Evolutionary conservation across 1,139 yeast species (phyloP).

Genomic region (Kodamaea fungicola): DNA sequence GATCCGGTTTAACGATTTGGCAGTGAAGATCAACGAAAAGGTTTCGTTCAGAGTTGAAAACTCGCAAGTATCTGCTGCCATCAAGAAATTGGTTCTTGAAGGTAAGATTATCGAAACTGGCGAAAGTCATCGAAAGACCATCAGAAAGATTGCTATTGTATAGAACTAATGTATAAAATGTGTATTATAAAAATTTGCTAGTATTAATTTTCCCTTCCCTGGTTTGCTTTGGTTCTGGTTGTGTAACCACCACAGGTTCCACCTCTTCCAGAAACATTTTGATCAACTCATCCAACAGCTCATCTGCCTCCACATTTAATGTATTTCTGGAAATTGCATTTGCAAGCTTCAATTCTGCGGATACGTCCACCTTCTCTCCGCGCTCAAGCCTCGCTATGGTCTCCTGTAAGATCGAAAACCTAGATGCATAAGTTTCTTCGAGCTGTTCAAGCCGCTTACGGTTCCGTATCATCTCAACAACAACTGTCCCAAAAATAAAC

Average conservation of each 20-base stretch:
- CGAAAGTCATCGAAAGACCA: conserved; percentile 66
- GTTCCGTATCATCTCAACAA: conserved; percentile 36
- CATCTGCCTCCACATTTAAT: conserved; percentile 37
- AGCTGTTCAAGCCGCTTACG: conserved; percentile 33
- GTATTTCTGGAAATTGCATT: conserved; percentile 32
- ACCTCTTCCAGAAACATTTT: conserved; percentile 26
- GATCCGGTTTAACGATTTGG: conserved; percentile 60
- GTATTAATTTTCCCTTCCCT: conserved; percentile 10
- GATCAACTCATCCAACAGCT: conserved; percentile 35
- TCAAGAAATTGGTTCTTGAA: conserved; percentile 71
- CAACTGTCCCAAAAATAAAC: conserved; percentile 37
- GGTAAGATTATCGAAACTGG: conserved; percentile 72
- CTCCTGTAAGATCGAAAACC: conserved; percentile 31
- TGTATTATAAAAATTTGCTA: conserved; percentile 13
- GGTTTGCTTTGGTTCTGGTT: neutral
- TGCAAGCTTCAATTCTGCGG: conserved; percentile 36
- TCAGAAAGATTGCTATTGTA: conserved; percentile 45
- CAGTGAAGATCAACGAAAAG: conserved; percentile 63
- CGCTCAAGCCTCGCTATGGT: conserved; percentile 24
- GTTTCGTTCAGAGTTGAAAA: conserved; percentile 68
- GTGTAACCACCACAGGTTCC: neutral
- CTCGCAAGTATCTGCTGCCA: conserved; percentile 62
- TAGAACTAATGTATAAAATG: conserved; percentile 1
- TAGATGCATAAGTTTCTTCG: conserved; percentile 26
- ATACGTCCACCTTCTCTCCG: conserved; percentile 35